Evolutionary conservation across 164 flowering plant species (phyloP), one percentile per base, ranked within the genome.

Genomic region (Buxus sempervirens): DNA sequence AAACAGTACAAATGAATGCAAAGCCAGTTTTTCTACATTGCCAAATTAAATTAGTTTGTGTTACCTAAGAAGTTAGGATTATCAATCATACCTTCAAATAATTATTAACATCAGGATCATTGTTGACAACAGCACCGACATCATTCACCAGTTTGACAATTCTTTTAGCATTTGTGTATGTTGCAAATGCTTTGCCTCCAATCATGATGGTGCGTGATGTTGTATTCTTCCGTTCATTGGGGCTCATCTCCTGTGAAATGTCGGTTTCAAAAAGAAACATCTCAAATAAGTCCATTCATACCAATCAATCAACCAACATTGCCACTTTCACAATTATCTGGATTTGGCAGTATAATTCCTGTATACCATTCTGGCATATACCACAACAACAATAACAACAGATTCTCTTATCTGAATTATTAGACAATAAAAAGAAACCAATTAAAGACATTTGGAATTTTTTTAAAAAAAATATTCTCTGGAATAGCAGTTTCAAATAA

Each of bases 181-280:
- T 92, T 54, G 99, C 98, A 81, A 92, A 92, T 73, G 99, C 99
- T 75, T 96, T 96, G 62, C 99, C 98, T 70, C 98, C 99, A 58
- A 96, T 80, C 99, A 96, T 89, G 63, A 96, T 78, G 41, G 97
- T 90, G 28, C 99, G 90, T 14, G 96, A 77, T 36, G 92, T 89
- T 61, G 88, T 79, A n/a, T 76, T 89, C 73, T 80, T 85, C 60
- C 97, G 81, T 54, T 90, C 91, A 64, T 88, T 88, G 23, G 89
- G 84, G 71, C 83, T 92, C 97, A 95, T 90, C 76, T 86, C 97
- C 97, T 95, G 80, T 42, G 55, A 74, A 67, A 64, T 23, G 53
- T 72, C 53, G 54, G 18, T 62, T 66, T 2, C 38, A 26, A 54
- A 72, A 12, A 26, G 36, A 22, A 28, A 28, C 19, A 67, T 68